phyloP scores from a whole-genome alignment of 1,284 basidiomycete species.

The Coniophora puteana region DNA sequence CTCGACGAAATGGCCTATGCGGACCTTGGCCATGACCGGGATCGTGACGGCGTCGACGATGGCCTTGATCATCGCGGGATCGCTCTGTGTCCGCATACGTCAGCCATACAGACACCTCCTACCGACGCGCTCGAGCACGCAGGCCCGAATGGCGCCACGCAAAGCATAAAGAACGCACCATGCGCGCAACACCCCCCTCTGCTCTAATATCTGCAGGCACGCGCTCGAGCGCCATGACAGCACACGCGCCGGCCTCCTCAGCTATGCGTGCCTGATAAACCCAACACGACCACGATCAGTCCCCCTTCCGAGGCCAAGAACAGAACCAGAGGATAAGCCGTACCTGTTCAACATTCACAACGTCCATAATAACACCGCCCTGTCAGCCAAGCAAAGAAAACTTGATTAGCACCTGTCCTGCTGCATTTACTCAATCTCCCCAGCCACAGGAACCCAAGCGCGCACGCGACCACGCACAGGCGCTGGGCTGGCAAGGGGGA shows the following conservation, averaged over 20 bases:
- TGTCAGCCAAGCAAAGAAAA: slow-evolving; percentile 25
- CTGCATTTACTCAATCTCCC: too few relatives aligned
- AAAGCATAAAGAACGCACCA: slow-evolving; percentile 51
- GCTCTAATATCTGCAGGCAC: slow-evolving; percentile 95
- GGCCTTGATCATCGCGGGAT: slow-evolving; percentile 95
- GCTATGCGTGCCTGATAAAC: slow-evolving; percentile 82
- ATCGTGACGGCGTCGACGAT: slow-evolving; percentile 92
- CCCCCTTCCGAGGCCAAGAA: too few relatives aligned
- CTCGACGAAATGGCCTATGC: slow-evolving; percentile 98
- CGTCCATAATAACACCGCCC: slow-evolving; percentile 94
- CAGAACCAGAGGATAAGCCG: background rate
- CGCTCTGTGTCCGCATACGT: slow-evolving; percentile 57
- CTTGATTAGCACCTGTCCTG: slow-evolving; percentile 2
- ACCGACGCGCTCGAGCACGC: background rate
- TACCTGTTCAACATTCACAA: slow-evolving; percentile 81
- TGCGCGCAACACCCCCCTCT: slow-evolving; percentile 89
- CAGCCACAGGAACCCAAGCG: too few relatives aligned
- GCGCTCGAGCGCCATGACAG: slow-evolving; percentile 96
- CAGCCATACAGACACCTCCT: background rate
- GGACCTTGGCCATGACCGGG: slow-evolving; percentile 90
- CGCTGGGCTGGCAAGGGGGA: too few relatives aligned
- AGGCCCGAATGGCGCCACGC: background rate
- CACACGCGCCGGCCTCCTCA: slow-evolving; percentile 96
- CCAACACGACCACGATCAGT: too few relatives aligned
- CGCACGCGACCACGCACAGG: too few relatives aligned